Conservation (phyloP, 495 filamentous ascomycete species). For the Trichoderma asperelloides region DNA sequence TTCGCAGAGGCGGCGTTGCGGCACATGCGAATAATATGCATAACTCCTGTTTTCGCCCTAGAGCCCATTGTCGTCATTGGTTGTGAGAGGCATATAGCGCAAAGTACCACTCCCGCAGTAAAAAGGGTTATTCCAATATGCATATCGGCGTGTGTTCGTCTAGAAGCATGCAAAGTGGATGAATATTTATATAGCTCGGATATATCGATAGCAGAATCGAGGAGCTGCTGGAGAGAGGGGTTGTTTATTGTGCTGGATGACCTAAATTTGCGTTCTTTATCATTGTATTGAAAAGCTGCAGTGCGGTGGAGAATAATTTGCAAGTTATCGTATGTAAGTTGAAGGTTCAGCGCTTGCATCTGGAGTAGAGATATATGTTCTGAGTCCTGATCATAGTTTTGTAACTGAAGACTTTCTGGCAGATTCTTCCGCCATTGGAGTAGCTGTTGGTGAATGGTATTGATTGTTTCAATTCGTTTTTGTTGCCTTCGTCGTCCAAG, state of each 20-base stretch:
- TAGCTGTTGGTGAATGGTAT: background rate
- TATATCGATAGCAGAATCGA: background rate
- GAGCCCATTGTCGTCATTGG: background rate
- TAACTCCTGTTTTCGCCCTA: background rate
- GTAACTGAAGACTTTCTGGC: background rate
- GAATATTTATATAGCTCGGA: background rate
- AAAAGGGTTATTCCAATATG: background rate
- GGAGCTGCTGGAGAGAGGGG: background rate
- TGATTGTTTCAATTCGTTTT: background rate
- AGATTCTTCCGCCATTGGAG: background rate
- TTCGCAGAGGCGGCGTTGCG: background rate
- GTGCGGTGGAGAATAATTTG: background rate
- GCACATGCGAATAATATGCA: background rate
- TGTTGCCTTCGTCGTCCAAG: background rate
- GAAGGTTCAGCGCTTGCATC: background rate
- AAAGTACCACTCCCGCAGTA: background rate
- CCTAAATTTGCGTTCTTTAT: background rate
- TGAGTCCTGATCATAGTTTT: background rate
- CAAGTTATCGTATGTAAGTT: background rate
- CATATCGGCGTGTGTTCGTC: background rate
- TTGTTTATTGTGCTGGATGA: background rate
- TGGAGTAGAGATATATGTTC: background rate
- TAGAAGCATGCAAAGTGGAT: background rate
- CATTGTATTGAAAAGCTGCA: background rate
- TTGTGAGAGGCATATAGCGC: background rate